Percentiles rank a stretch among this genome's conserved stretches.
Conservation (phyloP, 306 rosid species). For the Medicago lupulina region DNA sequence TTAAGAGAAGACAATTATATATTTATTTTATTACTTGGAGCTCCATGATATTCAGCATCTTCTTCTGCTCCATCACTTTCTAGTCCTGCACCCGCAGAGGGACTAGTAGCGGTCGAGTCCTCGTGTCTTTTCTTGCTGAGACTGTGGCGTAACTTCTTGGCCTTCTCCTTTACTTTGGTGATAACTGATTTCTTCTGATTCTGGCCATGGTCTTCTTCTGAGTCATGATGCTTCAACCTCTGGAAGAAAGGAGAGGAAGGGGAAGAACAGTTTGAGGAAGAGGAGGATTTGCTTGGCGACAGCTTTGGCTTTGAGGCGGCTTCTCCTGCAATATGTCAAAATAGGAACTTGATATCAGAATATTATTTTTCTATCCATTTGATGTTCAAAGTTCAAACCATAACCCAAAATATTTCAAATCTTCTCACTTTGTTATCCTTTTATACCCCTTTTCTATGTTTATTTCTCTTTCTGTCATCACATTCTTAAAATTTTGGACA, state of each 20-base stretch:
- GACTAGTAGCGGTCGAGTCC: slow-evolving; percentile 49
- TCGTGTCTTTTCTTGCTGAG: slow-evolving; percentile 83
- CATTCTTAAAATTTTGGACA: background rate
- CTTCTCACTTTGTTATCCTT: no score
- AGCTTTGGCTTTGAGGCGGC: slow-evolving; percentile 37
- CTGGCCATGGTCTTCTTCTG: slow-evolving; percentile 64
- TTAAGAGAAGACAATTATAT: background rate
- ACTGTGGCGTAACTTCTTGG: slow-evolving; percentile 71
- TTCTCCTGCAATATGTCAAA: slow-evolving; percentile 51
- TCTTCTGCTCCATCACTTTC: slow-evolving; percentile 53
- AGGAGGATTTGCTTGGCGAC: slow-evolving; percentile 41
- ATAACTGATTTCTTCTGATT: slow-evolving; percentile 90
- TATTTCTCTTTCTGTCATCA: background rate
- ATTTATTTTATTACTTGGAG: slow-evolving; percentile 65
- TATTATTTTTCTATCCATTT: slow-evolving; percentile 5
- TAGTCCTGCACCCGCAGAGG: slow-evolving; percentile 46
- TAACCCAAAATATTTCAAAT: background rate
- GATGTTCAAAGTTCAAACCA: slow-evolving; percentile 10
- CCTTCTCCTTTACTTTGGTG: slow-evolving; percentile 87
- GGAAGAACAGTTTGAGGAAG: slow-evolving; percentile 29
- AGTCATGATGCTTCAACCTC: slow-evolving; percentile 54
- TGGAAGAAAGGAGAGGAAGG: slow-evolving; percentile 41
- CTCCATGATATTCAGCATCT: slow-evolving; percentile 70
- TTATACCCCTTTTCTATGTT: background rate
- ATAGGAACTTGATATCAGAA: background rate